phyloP scores from a whole-genome alignment of 441 rosid species.

The Daphne laureola region DNA sequence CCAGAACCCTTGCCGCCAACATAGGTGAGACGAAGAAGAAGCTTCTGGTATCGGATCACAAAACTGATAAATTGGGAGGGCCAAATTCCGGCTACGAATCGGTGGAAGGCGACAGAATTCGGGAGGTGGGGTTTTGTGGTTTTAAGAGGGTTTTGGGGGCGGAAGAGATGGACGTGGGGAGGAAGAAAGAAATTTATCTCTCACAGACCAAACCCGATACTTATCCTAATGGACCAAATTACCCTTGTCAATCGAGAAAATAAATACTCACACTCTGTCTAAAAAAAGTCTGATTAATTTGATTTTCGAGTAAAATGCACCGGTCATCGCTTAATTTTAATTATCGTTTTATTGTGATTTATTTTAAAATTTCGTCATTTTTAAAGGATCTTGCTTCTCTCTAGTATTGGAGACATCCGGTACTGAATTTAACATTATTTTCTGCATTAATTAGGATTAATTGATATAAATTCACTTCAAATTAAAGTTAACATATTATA shows the following conservation, averaged over 20 bases:
- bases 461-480: too few relatives aligned
- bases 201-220: neutral
- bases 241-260: slow-evolving; percentile 7
- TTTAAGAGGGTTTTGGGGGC: slow-evolving; percentile 1
- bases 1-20: slow-evolving; percentile 42
- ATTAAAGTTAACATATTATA: too few relatives aligned
- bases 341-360: too few relatives aligned
- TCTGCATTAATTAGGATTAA: too few relatives aligned
- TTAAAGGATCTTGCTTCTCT: too few relatives aligned
- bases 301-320: too few relatives aligned
- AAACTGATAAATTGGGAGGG: slow-evolving; percentile 13
- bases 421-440: too few relatives aligned
- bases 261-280: too few relatives aligned
- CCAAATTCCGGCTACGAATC: neutral
- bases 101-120: neutral
- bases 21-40: slow-evolving; percentile 21
- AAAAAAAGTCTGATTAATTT: too few relatives aligned
- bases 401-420: too few relatives aligned
- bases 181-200: slow-evolving; percentile 17
- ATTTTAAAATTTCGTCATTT: too few relatives aligned
- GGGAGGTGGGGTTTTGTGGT: neutral
- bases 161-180: slow-evolving; percentile 19
- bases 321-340: too few relatives aligned
- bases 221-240: slow-evolving; percentile 7
- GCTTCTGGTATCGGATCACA: neutral